Evolutionary conservation across 345 rosid genomes (phyloP), one percentile per base, ranked within the genome.

Genomic region (Ceriops decandra): DNA sequence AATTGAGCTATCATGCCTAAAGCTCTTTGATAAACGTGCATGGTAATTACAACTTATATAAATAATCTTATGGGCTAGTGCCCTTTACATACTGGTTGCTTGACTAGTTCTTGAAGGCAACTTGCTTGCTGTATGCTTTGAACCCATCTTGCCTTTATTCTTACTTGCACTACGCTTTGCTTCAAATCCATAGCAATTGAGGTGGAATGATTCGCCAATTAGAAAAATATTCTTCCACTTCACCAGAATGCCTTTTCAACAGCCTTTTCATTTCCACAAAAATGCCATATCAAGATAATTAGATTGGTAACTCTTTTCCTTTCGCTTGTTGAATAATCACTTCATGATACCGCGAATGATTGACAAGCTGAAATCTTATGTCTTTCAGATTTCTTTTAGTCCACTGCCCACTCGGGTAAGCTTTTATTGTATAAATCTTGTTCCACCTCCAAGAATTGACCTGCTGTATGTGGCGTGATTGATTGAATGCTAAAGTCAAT

Each of bases 141-240:
- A 32, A 57, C 78, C 83, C 83, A 78, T 57, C 86, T 74, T 27
- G 83, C 87, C 52, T 80, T 82, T 76, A 82, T 66, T 62, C 82
- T 76, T 26, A 78, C 76, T 47, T 58, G 65, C 79, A 82, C 82
- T 42, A 78, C 74, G 73, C 82, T 80, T 57, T 73, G 80, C 83
- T 80, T 79, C 79, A 76, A 65, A 63, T 64, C 77, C 82, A 35
- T 82, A 33, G 76, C 79, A 19, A 83, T 70, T 36, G 73, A 60
- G 9, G 74, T 1, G 42, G 13, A 36, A 36, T 36, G 63, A 35
- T 28, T 68, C 46, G 10, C 27, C 58, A 68, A 24, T 52, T 64
- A 0, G 46, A 60, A 2, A 83, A 83, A 60, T 81, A 79, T 47
- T 63, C 82, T 63, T 77, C 80, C n/a, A 74, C 66, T 56, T 75